Evolutionary conservation across 139 green algal species (phyloP), one percentile per base, ranked within the genome.

Genomic region (Picochlorum sp.): DNA sequence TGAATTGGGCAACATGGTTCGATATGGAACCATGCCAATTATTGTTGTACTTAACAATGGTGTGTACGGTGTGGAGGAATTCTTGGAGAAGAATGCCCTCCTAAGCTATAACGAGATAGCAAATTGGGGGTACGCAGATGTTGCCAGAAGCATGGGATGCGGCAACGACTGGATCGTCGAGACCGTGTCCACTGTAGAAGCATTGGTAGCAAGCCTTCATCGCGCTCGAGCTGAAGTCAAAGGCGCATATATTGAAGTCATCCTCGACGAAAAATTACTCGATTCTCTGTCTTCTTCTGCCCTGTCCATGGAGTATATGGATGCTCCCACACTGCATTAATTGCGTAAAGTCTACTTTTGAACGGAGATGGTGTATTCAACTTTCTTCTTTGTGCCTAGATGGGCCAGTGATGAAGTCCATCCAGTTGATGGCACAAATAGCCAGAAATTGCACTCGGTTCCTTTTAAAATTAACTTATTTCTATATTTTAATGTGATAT

Each of bases 221-320:
- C 6, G 4, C 16, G 13, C 56, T 54, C 56, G 56, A 62, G 18
- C 10, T 21, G 30, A 62, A 20, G 30, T 21, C 4, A 44, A 9
- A 45, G 30, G 30, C 8, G n/a, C 11, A 20, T 62, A 62, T 20
- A 62, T 62, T 62, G 56, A 62, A 62, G 56, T 62, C 30, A 62
- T 62, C 18, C 4, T 62, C 18, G n/a, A 28, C 1, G 56, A 45
- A 20, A 45, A 44, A 45, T 14, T 62, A 14, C 18, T 62, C 0
- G 56, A 54, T 18, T 20, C 56, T n/a, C 18, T 62, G 11, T 34
- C 47, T 54, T 54, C 47, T 20, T 54, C 47, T 59, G 51, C 51
- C 21, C 26, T 59, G 15, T 59, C 23, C 15, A 16, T 30, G 51
- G 21, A 59, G 4, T 34, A 67, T 26, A 67, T 45, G 52, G 26